Percentiles rank a stretch among this genome's conserved stretches.
phyloP scores from a whole-genome alignment of 768 basidiomycete genomes.

The Boletus tomentosulus region DNA sequence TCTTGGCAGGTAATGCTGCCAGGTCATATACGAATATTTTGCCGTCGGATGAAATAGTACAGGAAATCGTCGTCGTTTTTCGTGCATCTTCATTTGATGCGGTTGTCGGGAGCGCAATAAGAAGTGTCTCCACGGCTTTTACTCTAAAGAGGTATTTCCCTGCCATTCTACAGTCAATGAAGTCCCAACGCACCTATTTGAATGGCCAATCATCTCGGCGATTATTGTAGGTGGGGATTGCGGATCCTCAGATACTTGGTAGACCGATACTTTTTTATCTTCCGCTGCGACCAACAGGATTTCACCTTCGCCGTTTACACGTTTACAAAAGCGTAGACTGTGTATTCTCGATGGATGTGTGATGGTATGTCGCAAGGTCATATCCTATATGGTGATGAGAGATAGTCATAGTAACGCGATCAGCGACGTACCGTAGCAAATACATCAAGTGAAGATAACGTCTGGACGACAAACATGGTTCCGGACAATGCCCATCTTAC shows the following conservation, averaged over 20 bases:
- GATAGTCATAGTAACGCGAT: not conserved
- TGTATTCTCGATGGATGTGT: slow-evolving; percentile 81
- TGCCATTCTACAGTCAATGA: not conserved
- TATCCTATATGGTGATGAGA: slow-evolving; percentile 48
- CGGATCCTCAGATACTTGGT: slow-evolving; percentile 50
- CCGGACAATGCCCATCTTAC: slow-evolving; percentile 85
- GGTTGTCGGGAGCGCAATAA: slow-evolving; percentile 50
- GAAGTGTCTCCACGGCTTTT: slow-evolving; percentile 71
- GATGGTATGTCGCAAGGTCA: slow-evolving; percentile 71
- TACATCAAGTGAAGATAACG: slow-evolving; percentile 70
- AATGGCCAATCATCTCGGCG: slow-evolving; percentile 74
- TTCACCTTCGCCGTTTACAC: slow-evolving; percentile 54
- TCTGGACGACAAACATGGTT: slow-evolving; percentile 74
- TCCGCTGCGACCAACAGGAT: slow-evolving; percentile 83
- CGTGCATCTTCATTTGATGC: slow-evolving; percentile 13
- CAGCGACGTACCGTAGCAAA: slow-evolving; percentile 62
- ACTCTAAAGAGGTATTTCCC: slow-evolving; percentile 45
- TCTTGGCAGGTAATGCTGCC: slow-evolving; percentile 38
- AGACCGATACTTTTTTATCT: slow-evolving; percentile 83
- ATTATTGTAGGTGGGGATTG: slow-evolving; percentile 51
- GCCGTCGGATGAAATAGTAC: slow-evolving; percentile 89
- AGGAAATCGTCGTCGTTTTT: slow-evolving; percentile 55
- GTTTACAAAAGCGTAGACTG: slow-evolving; percentile 70
- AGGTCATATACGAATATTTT: slow-evolving; percentile 76
- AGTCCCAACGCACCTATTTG: slow-evolving; percentile 59